Evolutionary conservation across 768 basidiomycete genomes (phyloP), one percentile per base, ranked within the genome.

Genomic region (Trametes sanguinea): DNA sequence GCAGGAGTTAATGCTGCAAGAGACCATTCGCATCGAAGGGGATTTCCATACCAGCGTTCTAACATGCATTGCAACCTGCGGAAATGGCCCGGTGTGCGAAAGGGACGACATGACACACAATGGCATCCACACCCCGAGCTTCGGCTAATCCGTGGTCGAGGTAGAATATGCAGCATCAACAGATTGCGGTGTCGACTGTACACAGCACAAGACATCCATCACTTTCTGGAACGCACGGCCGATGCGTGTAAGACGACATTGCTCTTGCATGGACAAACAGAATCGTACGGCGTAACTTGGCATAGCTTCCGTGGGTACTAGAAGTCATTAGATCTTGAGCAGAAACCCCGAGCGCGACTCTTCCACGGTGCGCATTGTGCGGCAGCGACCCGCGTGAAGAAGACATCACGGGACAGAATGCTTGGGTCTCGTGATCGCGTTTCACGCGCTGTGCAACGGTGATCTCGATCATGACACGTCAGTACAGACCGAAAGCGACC

Each of bases 381-480:
- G 56, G 47, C 56, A 30, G 14, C 13, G 37, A 22, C 16, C 22
- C 30, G 32, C 30, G 29, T 50, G 54, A 37, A 37, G 35, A 37
- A 6, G 35, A 11, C 35, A 11, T 57, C 59, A 61, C 60, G 60
- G 22, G 64, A 52, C 42, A 45, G 22, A 30, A 11, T 43, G 37
- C 44, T 29, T 29, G 39, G 27, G 37, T 57, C 65, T 43, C 62
- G 65, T 66, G 65, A 61, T 54, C 61, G 65, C 55, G 65, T 63
- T 60, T 60, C 51, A 45, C 56, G 56, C 50, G 46, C 61, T 54
- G 45, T 61, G 39, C 52, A 44, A 54, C 46, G 32, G 35, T 63
- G 62, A 63, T 63, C 57, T 27, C 44, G 57, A 54, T 57, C 50
- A 52, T 60, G 66, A 67, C 66, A 67, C 66, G 66, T 67, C 66